Conservation (phyloP, 148 eudicot species). For the Rhododendron vialii region DNA sequence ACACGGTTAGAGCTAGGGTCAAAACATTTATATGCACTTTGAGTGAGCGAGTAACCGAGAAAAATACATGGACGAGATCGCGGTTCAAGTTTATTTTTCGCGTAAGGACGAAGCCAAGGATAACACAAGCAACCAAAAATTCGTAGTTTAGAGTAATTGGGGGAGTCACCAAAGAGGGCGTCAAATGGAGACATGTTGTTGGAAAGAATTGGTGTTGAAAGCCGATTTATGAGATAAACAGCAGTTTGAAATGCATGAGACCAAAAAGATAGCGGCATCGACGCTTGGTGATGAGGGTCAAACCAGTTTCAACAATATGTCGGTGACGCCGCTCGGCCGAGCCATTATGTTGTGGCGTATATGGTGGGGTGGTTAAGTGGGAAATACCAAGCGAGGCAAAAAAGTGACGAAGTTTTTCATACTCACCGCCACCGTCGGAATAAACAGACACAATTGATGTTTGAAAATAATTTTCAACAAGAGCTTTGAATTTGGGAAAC, state of each 20-base stretch:
- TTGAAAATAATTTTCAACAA: not conserved
- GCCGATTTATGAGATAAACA: not conserved
- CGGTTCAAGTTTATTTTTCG: not conserved
- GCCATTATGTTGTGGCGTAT: not conserved
- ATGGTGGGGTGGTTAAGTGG: not conserved
- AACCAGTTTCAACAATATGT: not conserved
- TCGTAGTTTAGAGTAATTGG: not conserved
- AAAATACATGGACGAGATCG: not conserved
- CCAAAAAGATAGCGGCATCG: not conserved
- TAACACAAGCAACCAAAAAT: not conserved
- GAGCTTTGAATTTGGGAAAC: not conserved
- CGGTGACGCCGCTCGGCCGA: not conserved
- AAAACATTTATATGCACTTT: not conserved
- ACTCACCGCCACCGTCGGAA: not conserved
- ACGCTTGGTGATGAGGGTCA: not conserved
- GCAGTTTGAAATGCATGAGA: not conserved
- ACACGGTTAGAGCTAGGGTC: not conserved
- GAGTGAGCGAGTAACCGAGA: not conserved
- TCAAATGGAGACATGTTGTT: not conserved
- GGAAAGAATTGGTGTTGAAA: not conserved
- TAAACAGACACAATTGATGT: not conserved
- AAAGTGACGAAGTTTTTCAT: not conserved
- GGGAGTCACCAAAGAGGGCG: not conserved
- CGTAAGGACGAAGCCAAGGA: not conserved
- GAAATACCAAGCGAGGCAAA: not conserved